Base-by-base conservation (phyloP, 2,329 filamentous ascomycete species). In the Xylariaceae sp. region DNA sequence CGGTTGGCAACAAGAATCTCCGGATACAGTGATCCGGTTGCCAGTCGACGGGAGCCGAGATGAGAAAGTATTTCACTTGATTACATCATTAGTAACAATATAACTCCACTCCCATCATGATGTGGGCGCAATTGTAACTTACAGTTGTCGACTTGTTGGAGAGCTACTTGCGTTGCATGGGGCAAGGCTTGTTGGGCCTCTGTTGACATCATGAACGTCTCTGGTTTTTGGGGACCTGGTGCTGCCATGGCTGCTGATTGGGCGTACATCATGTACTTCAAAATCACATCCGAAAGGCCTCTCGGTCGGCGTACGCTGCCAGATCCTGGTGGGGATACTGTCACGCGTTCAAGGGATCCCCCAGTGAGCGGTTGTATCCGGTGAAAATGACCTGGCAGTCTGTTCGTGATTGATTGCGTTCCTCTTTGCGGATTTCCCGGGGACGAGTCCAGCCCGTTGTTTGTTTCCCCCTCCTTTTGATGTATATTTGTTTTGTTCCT, bases 1-100 rank as follows among this genome's bases (percentile, higher is more conserved):
- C 92, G 9, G 92, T 98, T 9, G 92, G 92, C 44, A 98, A 74
- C 46, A 98, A 76, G 61, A 97, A 98, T 53, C 92, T 81, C 54
- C 92, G 82, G 59, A 98, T 97, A 62, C 96, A 94, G 68, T 97
- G 90, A 59, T 97, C 90, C 34, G 83, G 83, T 55, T 87, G 85
- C 92, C 92, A 98, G 69, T 98, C 92, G 52, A 97, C 92, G 26
- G 92, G 92, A 28, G 92, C 92, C 31, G 92, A 98, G 56, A 98
- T 94, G 67, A 98, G 85, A 67, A 98, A 98, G 69, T 97, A 98
- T 78, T 98, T 98, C 59, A 98, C 89, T 95, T n/a, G n/a, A n/a
- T n/a, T n/a, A n/a, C n/a, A n/a, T n/a, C n/a, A n/a, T n/a, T n/a
- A n/a, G n/a, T 6, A 2, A 9, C 39, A 32, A 4, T 18, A 19